These are phyloP conservation scores for Globisporangium spinosum DNA, from an alignment of 352 stramenopile species.

Conservation along the genomic window DNA sequence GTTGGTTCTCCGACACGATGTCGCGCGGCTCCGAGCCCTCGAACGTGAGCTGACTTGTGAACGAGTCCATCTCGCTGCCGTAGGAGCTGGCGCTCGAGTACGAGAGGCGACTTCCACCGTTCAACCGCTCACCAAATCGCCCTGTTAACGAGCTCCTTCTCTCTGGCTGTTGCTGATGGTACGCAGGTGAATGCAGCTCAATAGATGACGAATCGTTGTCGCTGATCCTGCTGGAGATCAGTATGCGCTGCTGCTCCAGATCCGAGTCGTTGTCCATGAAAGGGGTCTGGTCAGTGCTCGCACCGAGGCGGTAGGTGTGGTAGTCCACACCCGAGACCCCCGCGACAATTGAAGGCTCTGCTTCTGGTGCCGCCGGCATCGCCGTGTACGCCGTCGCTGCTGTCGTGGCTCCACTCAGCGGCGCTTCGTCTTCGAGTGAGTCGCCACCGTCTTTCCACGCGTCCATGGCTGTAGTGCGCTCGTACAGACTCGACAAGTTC, in stretches of 20 bases:
- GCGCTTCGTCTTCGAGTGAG: constrained; percentile 16
- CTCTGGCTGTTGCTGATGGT: constrained; percentile 6
- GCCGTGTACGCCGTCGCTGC: constrained; percentile 9
- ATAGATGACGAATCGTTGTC: constrained; percentile 30
- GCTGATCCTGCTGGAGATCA: constrained; percentile 23
- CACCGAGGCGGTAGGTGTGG: constrained; percentile 32
- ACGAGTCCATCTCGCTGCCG: constrained; percentile 30
- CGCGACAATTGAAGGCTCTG: constrained; percentile 45
- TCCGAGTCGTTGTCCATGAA: constrained; percentile 43
- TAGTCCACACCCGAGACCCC: constrained; percentile 41
- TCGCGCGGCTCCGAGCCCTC: constrained; percentile 25
- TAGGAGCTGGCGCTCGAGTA: constrained; percentile 23
- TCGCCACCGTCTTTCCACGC: constrained; percentile 18
- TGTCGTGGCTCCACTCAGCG: constrained; percentile 24
- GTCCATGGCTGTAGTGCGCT: constrained; percentile 30
- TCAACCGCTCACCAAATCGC: constrained; percentile 17
- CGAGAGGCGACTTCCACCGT: constrained; percentile 4
- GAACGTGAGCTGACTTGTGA: constrained; percentile 36
- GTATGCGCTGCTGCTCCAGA: constrained; percentile 2
- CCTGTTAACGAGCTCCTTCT: constrained; percentile 37
- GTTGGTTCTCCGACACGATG: constrained; percentile 12
- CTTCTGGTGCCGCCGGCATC: constrained; percentile 16
- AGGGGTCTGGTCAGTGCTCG: constrained; percentile 14
- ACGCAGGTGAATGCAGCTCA: constrained; percentile 6
- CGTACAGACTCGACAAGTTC: constrained; percentile 22